phyloP scores from a whole-genome alignment of 2,329 filamentous ascomycete genomes.

The Ascochyta fabae region DNA sequence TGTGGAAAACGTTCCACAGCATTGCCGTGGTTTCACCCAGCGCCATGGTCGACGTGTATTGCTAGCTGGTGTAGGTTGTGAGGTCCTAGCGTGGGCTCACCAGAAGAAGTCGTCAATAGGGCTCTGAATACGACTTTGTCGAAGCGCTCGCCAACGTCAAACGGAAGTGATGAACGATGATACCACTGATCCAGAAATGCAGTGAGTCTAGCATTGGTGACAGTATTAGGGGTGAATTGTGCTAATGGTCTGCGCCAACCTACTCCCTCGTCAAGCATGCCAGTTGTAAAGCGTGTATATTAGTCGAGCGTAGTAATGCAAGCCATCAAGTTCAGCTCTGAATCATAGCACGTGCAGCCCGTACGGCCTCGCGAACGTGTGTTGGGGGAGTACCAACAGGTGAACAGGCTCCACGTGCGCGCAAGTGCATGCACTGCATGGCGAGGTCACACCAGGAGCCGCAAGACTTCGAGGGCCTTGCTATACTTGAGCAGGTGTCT shows the following conservation, averaged over 20 bases:
- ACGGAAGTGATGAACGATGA: background rate
- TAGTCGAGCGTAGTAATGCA: background rate
- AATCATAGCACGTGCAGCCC: background rate
- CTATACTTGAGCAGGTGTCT: background rate
- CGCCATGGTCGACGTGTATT: constrained; percentile 1
- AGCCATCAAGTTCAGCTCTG: background rate
- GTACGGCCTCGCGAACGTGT: background rate
- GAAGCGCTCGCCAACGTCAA: constrained; percentile 4
- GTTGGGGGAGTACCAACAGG: background rate
- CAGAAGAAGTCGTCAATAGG: constrained; percentile 12
- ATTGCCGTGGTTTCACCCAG: constrained; percentile 1
- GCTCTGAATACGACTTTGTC: constrained; percentile 5
- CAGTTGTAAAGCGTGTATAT: background rate
- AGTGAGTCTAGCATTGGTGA: background rate
- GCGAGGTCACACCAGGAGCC: background rate
- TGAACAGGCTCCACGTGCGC: background rate
- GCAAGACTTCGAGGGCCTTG: background rate
- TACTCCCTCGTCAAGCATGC: background rate
- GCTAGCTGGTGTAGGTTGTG: background rate
- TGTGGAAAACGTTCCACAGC: constrained; percentile 11
- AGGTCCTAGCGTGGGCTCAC: background rate
- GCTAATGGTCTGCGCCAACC: background rate
- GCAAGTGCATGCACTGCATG: background rate
- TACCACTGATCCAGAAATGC: background rate
- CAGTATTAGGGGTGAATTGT: background rate